Evolutionary conservation across 306 rosid species (phyloP), one percentile per base, ranked within the genome.

Genomic region (Luffa acutangula): DNA sequence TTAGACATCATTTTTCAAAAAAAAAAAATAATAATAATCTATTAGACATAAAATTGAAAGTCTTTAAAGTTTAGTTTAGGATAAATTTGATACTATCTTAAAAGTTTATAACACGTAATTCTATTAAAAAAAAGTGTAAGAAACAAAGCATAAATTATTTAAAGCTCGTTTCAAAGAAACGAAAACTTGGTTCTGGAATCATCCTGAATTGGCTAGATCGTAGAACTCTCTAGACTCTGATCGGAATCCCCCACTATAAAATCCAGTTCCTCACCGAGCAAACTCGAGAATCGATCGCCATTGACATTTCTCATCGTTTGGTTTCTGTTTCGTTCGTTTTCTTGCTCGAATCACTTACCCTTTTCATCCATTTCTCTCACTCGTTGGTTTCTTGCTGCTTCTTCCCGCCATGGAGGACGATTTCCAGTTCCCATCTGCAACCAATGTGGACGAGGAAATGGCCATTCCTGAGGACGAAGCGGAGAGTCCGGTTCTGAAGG

Each of bases 401-500:
- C 37, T 45, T 70, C 76, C 76, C 76, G 56, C 94, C 9, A 75
- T 75, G 79, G 64, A 75, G 7, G 46, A 75, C 45, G 34, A 75
- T 54, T 75, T 75, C 2, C 49, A 52, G 60, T n/a, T 75, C 11
- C 62, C 79, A 53, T 33, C 63, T 75, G 79, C 79, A 33, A 53
- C 31, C 76, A 70, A 70, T 12, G 39, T 70, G 64, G 82, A 86
- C 56, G 86, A 73, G 4, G 88, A 85, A 25, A 83, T 87, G 92
- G 90, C 53, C 15, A 36, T 88, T 51, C 87, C 88, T 0, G 88
- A 81, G 57, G 93, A 83, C 0, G 90, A 81, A 3, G 15, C 79
- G 6, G 56, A 33, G 53, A 56, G 83, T 83, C 77, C 90, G 14
- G 43, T 20, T 34, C 79, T 66, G 43, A 93, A 93, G 87, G 92